phyloP scores from a whole-genome alignment of 495 filamentous ascomycete genomes.

The Saxophila tyrrhenica region DNA sequence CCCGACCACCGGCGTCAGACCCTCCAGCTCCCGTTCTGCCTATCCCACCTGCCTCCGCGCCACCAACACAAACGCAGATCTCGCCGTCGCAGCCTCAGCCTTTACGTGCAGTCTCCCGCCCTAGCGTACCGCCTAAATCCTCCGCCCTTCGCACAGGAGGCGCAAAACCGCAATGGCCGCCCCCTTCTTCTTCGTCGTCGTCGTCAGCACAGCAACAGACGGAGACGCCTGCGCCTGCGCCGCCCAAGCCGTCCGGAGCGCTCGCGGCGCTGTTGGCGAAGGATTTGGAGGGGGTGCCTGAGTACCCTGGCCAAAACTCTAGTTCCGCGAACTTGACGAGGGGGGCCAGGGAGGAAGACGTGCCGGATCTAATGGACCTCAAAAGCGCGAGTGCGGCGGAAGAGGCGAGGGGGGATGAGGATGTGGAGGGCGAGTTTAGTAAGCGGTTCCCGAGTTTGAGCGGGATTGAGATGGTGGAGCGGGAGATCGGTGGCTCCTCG shows the following conservation, averaged over 20 bases:
- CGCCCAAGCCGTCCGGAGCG: conserved; percentile 6
- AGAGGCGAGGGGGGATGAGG: conserved; percentile 34
- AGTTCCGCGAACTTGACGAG: neutral
- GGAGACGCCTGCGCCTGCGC: neutral
- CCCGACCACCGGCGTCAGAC: neutral
- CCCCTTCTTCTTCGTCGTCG: neutral
- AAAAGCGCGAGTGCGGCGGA: neutral
- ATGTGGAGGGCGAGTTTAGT: conserved; percentile 65
- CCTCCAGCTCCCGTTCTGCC: neutral
- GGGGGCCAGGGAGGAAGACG: neutral
- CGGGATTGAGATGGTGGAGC: conserved; percentile 74
- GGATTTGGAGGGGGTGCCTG: conserved; percentile 18
- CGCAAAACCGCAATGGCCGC: conserved; percentile 10
- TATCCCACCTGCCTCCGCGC: conserved; percentile 2
- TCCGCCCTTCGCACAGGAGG: conserved; percentile 43
- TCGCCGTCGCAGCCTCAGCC: neutral
- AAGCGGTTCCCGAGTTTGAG: conserved; percentile 71
- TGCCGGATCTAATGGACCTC: neutral
- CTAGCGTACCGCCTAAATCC: conserved; percentile 50
- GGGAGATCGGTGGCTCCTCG: conserved; percentile 41
- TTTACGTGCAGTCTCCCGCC: conserved; percentile 16
- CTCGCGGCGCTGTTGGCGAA: conserved; percentile 18
- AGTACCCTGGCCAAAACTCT: conserved; percentile 9
- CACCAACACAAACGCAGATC: conserved; percentile 5
- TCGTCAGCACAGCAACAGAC: conserved; percentile 15